Conservation (phyloP, 2,329 filamentous ascomycete species). For the Exserohilum turcica region DNA sequence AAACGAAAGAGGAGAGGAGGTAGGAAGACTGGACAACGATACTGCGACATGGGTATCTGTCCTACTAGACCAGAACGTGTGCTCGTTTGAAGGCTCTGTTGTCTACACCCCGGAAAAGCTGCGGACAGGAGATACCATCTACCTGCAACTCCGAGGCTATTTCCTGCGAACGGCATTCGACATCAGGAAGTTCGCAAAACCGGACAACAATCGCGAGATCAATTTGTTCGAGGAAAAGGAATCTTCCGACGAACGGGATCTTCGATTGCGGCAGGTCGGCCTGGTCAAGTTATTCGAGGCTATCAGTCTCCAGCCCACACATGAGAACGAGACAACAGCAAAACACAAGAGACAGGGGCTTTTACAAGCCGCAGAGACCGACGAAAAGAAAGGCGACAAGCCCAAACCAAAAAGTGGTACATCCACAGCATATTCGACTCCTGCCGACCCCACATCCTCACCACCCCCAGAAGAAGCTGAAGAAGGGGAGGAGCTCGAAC, state of each 20-base stretch:
- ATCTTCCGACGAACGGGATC: conserved; percentile 78
- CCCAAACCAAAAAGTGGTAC: conserved; percentile 55
- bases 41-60: conserved; percentile 90
- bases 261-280: conserved; percentile 83
- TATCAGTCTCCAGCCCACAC: conserved; percentile 78
- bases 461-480: conserved; percentile 70
- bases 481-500: conserved; percentile 88
- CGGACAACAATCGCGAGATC: conserved; percentile 71
- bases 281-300: conserved; percentile 89
- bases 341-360: conserved; percentile 83
- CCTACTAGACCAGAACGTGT: conserved; percentile 86
- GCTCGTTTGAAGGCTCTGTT: conserved; percentile 82
- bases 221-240: conserved; percentile 85
- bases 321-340: conserved; percentile 73
- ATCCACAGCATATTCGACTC: conserved; percentile 33
- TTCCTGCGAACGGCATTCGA: conserved; percentile 77
- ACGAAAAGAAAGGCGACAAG: conserved; percentile 68
- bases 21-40: conserved; percentile 86
- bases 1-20: conserved; percentile 75
- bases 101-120: conserved; percentile 87
- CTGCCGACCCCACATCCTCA: conserved; percentile 54
- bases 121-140: conserved; percentile 91
- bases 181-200: conserved; percentile 63
- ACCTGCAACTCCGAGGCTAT: conserved; percentile 81
- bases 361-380: conserved; percentile 83